phyloP scores from a whole-genome alignment of 306 rosid species.

The Sicyos edulis region DNA sequence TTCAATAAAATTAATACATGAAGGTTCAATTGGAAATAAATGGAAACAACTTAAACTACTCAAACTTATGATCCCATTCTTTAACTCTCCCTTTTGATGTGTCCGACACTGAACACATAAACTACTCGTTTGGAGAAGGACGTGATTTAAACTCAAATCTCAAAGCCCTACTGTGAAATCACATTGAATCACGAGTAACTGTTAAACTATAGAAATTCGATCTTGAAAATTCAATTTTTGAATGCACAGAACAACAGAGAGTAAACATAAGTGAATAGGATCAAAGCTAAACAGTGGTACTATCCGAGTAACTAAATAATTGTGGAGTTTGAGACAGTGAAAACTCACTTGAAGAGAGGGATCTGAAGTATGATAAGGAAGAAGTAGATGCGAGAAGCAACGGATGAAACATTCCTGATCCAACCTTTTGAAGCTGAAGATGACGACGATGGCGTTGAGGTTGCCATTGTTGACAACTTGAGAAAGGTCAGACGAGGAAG shows the following conservation, averaged over 20 bases:
- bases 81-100: neutral
- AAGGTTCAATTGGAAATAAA: neutral
- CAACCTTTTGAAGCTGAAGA: slow-evolving; percentile 42
- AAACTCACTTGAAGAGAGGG: slow-evolving; percentile 84
- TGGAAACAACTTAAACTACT: neutral
- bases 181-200: neutral
- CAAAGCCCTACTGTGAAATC: neutral
- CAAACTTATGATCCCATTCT: neutral
- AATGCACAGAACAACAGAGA: too few species aligned
- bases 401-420: slow-evolving; percentile 43
- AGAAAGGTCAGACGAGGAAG: neutral
- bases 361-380: slow-evolving; percentile 74
- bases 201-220: neutral
- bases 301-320: neutral
- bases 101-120: neutral
- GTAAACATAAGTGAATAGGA: neutral
- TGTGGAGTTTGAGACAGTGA: neutral
- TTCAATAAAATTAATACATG: neutral
- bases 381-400: slow-evolving; percentile 60
- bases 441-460: slow-evolving; percentile 25
- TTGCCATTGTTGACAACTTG: slow-evolving; percentile 38
- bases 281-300: neutral
- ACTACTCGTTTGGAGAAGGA: neutral
- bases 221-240: too few species aligned
- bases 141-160: neutral